These are phyloP conservation scores for Vanderwaltozyma tropicalis DNA, from an alignment of 805 yeast species.

Conservation along the genomic window DNA sequence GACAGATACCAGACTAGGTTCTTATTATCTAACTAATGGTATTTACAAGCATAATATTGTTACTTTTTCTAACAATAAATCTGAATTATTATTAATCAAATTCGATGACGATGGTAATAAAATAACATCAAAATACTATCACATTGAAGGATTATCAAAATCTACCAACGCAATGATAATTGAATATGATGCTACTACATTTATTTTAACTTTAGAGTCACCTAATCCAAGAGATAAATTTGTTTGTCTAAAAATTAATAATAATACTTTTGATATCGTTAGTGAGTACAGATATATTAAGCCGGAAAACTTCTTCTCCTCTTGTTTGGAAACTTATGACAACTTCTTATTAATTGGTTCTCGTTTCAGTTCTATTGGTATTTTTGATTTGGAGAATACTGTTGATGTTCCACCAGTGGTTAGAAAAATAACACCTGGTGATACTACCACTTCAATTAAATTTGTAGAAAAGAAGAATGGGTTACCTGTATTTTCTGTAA, in stretches of 20 bases:
- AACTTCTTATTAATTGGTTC: constrained; percentile 54
- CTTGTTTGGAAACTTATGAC: constrained; percentile 41
- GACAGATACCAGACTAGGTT: constrained; percentile 22
- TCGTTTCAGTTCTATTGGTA: constrained; percentile 54
- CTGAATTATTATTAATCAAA: constrained; percentile 35
- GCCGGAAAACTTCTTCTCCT: constrained; percentile 44
- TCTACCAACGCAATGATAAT: constrained; percentile 40
- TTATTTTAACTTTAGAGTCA: constrained; percentile 43
- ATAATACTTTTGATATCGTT: constrained; percentile 19
- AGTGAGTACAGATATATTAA: constrained; percentile 25
- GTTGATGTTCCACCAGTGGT: constrained; percentile 18
- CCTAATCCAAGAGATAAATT: constrained; percentile 57
- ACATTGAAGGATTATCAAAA: constrained; percentile 31
- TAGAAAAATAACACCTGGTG: constrained; percentile 51
- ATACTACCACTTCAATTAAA: constrained; percentile 51
- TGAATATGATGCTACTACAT: constrained; percentile 19
- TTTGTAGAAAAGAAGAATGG: constrained; percentile 25
- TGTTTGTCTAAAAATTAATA: constrained; percentile 31
- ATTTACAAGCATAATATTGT: constrained; percentile 28
- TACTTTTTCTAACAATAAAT: constrained; percentile 30
- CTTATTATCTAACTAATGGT: constrained; percentile 37
- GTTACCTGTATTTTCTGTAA: constrained; percentile 32
- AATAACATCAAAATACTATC: constrained; percentile 14
- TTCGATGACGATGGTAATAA: constrained; percentile 30
- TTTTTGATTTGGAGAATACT: constrained; percentile 34